Evolutionary conservation across 371 early-diverging fungal species (phyloP).

Genomic region (Mortierella sp.): DNA sequence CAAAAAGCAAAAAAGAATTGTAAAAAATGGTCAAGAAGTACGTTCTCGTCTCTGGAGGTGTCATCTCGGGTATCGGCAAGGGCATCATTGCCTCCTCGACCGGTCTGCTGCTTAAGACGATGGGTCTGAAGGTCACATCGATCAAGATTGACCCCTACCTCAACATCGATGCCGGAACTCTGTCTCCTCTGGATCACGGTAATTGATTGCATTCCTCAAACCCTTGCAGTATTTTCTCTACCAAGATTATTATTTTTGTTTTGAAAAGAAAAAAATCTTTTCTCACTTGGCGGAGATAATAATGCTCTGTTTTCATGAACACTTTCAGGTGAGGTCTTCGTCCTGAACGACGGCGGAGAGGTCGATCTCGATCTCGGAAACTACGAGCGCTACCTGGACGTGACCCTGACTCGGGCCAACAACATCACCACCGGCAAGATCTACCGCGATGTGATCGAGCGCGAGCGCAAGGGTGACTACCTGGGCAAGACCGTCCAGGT

Average conservation of each 20-base stretch:
- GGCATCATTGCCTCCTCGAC: slow-evolving; percentile 99
- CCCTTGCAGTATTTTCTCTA: slow-evolving; percentile 41
- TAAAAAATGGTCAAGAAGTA: slow-evolving; percentile 77
- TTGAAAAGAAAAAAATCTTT: slow-evolving; percentile 3
- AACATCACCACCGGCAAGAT: slow-evolving; percentile 99
- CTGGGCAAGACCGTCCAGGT: slow-evolving; percentile 99
- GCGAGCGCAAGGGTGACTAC: slow-evolving; percentile 96
- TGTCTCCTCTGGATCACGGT: slow-evolving; percentile 99
- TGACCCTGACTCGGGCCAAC: slow-evolving; percentile 95
- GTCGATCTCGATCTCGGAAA: slow-evolving; percentile 99
- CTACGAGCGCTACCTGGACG: slow-evolving; percentile 98
- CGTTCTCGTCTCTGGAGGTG: slow-evolving; percentile 98
- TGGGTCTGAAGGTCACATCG: slow-evolving; percentile 95
- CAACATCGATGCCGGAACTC: slow-evolving; percentile 99
- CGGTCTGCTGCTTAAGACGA: slow-evolving; percentile 94
- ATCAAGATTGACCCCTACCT: slow-evolving; percentile 99
- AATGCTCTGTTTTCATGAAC: neutral
- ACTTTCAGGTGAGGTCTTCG: slow-evolving; percentile 95
- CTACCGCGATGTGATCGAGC: slow-evolving; percentile 95
- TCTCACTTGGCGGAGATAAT: slow-evolving; percentile 6
- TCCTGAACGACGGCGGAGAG: slow-evolving; percentile 99
- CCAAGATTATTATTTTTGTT: neutral
- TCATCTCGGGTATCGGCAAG: slow-evolving; percentile 99
- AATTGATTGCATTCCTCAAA: slow-evolving; percentile 88
- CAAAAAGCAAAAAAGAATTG: neutral